A percentile compares a stretch with the other conserved stretches of the same genome.
Evolutionary conservation across 495 filamentous ascomycete genomes (phyloP).

Genomic region (Neurospora cerealis): DNA sequence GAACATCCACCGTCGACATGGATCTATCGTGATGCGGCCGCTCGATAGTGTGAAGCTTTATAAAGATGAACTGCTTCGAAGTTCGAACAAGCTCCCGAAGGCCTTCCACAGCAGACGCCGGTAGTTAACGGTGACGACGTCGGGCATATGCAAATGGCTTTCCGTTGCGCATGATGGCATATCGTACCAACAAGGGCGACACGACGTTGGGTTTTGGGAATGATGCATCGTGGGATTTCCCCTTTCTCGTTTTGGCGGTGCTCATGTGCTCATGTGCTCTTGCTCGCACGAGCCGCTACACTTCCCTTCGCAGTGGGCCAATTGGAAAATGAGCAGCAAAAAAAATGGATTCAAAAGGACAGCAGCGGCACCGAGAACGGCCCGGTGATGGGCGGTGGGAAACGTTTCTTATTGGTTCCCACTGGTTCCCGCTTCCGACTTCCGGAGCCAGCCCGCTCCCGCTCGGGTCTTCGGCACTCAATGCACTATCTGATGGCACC

Average conservation of each 20-base stretch:
- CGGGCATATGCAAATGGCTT: not conserved
- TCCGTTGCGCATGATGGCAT: not conserved
- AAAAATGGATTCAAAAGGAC: not conserved
- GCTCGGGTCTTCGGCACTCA: not conserved
- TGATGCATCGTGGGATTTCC: not conserved
- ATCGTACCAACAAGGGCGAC: not conserved
- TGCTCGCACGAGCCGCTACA: not conserved
- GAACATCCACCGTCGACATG: not conserved
- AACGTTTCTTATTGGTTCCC: not conserved
- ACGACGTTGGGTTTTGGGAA: not conserved
- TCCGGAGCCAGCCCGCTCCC: not conserved
- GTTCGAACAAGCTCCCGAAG: not conserved
- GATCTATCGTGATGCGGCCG: not conserved
- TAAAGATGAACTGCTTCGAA: not conserved
- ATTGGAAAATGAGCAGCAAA: not conserved
- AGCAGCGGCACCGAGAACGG: not conserved
- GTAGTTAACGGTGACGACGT: not conserved
- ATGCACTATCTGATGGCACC: not conserved
- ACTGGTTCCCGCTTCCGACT: not conserved
- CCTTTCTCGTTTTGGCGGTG: not conserved
- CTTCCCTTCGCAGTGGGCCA: not conserved
- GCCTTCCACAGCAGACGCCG: not conserved
- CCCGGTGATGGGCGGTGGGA: not conserved
- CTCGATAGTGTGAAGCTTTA: not conserved
- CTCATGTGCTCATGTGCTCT: not conserved